These are phyloP conservation scores for Trichoderma harzianum DNA, from an alignment of 2,329 filamentous ascomycete genomes.

Conservation along the genomic window DNA sequence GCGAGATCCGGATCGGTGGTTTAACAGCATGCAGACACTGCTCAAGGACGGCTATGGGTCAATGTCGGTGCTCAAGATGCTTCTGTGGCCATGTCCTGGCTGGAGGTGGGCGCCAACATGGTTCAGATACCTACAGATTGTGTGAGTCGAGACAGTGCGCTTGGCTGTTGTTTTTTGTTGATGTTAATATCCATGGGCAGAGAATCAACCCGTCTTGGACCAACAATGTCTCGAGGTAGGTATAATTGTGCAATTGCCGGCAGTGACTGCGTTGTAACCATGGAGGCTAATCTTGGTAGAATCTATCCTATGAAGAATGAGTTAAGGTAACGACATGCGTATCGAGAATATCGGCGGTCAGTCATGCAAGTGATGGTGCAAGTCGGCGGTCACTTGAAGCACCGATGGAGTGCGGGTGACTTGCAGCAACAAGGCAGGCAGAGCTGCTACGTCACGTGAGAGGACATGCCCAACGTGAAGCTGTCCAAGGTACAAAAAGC, in stretches of 20 bases:
- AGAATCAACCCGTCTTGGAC: neutral
- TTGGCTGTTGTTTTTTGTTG: neutral
- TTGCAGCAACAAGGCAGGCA: neutral
- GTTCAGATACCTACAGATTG: neutral
- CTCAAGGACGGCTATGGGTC: neutral
- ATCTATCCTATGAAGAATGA: neutral
- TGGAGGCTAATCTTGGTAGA: neutral
- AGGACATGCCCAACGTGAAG: neutral
- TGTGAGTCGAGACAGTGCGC: neutral
- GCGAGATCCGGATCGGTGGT: constrained; percentile 37
- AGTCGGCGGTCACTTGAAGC: neutral
- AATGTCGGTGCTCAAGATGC: neutral
- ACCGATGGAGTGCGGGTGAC: neutral
- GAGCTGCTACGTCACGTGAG: neutral
- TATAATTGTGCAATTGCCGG: neutral
- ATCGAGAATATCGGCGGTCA: neutral
- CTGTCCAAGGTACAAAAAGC: neutral
- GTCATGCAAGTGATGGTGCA: neutral
- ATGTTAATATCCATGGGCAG: neutral
- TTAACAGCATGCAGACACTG: constrained; percentile 28
- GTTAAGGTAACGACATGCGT: neutral
- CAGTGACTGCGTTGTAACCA: neutral
- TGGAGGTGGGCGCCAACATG: constrained; percentile 18
- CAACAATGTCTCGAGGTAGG: neutral
- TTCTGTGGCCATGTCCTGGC: constrained; percentile 19